Evolutionary conservation across 2,329 filamentous ascomycete species (phyloP).

Genomic region (Sporothrix brunneoviolacea): DNA sequence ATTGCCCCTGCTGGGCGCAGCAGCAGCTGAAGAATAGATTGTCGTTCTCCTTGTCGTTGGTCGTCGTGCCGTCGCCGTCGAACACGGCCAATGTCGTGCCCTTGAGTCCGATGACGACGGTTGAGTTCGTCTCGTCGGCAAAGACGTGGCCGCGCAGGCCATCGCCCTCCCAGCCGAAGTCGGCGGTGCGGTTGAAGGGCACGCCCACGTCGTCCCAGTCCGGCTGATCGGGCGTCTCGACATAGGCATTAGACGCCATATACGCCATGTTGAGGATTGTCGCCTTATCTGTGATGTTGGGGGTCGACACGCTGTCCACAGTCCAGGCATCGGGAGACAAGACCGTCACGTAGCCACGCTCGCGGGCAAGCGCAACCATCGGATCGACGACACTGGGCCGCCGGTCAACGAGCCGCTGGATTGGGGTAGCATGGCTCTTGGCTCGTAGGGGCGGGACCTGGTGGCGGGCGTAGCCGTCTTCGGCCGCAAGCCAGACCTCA

Average conservation of each 20-base stretch:
- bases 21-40: conserved; percentile 98
- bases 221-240: conserved; percentile 60
- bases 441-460: conserved; percentile 49
- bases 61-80: conserved; percentile 93
- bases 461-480: conserved; percentile 49
- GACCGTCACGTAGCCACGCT: conserved; percentile 59
- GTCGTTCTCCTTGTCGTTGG: conserved; percentile 95
- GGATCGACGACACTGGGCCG: conserved; percentile 69
- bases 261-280: conserved; percentile 78
- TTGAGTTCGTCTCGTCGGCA: conserved; percentile 76
- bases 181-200: conserved; percentile 75
- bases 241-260: conserved; percentile 88
- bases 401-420: conserved; percentile 76
- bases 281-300: conserved; percentile 77
- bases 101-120: conserved; percentile 86
- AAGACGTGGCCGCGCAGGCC: conserved; percentile 90
- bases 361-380: conserved; percentile 65
- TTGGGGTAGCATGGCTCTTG: conserved; percentile 59
- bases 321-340: conserved; percentile 75
- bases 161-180: conserved; percentile 89
- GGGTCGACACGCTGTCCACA: conserved; percentile 67
- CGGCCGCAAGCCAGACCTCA: conserved; percentile 55
- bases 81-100: conserved; percentile 87
- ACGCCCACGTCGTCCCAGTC: conserved; percentile 79
- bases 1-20: conserved; percentile 87